These are phyloP conservation scores for Pisolithus albus DNA, from an alignment of 768 basidiomycete genomes.

Conservation along the genomic window DNA sequence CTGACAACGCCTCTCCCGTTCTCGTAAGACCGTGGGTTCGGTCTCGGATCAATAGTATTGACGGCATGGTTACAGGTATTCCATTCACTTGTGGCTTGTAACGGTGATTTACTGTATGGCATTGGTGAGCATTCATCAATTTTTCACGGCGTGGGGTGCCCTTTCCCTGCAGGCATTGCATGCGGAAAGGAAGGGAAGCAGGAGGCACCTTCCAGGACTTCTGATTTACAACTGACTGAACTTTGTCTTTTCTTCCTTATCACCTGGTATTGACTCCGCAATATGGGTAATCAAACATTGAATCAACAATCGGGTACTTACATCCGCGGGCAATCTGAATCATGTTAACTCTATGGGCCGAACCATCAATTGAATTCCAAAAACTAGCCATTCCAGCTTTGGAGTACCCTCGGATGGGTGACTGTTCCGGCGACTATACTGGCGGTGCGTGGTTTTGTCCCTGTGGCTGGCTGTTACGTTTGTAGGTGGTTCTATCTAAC, in stretches of 20 bases:
- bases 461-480: neutral
- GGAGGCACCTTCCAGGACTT: neutral
- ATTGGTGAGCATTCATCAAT: constrained; percentile 33
- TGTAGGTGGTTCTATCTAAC: constrained; percentile 2
- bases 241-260: constrained; percentile 3
- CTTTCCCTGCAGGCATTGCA: neutral
- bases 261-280: neutral
- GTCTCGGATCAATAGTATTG: neutral
- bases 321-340: too few relatives aligned
- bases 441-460: constrained; percentile 30
- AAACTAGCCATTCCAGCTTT: constrained; percentile 59
- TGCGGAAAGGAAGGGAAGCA: constrained; percentile 10
- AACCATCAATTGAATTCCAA: too few relatives aligned
- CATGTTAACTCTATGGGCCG: too few relatives aligned
- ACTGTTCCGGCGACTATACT: constrained; percentile 60
- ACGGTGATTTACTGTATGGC: constrained; percentile 54
- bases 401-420: constrained; percentile 45
- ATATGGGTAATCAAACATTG: neutral
- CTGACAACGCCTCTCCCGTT: constrained; percentile 73
- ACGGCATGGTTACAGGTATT: constrained; percentile 39
- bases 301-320: neutral
- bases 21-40: constrained; percentile 37
- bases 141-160: neutral
- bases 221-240: constrained; percentile 1
- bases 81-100: constrained; percentile 62